Evolutionary conservation across 345 rosid genomes (phyloP).

Genomic region (Ceriops tagal): DNA sequence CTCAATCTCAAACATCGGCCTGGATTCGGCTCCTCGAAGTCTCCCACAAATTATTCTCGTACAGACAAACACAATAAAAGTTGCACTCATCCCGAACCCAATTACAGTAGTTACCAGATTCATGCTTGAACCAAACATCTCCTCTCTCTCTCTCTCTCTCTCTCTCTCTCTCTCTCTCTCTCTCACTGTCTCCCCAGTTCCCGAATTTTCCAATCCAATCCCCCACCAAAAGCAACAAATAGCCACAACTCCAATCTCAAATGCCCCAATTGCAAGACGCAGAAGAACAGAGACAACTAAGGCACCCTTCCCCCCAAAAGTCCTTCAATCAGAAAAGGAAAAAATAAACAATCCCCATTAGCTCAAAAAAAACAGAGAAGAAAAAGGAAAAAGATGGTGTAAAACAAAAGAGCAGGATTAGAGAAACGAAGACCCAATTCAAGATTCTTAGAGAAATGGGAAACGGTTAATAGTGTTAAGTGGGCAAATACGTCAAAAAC

Average conservation of each 20-base stretch:
- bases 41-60: slow-evolving; percentile 60
- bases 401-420: background rate
- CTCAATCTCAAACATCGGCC: slow-evolving; percentile 45
- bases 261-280: background rate
- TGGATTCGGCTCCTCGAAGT: slow-evolving; percentile 34
- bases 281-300: background rate
- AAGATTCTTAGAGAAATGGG: slow-evolving; percentile 19
- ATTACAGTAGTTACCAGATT: slow-evolving; percentile 54
- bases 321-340: background rate
- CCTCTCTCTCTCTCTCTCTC: slow-evolving; percentile 2
- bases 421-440: slow-evolving; percentile 19
- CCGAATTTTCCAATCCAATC: background rate
- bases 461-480: background rate
- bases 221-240: slow-evolving; percentile 2
- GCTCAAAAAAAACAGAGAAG: background rate
- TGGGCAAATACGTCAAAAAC: background rate
- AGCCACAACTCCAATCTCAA: background rate
- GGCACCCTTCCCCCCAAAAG: background rate
- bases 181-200: background rate
- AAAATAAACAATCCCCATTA: slow-evolving; percentile 4
- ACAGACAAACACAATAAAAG: slow-evolving; percentile 61
- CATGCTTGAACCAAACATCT: slow-evolving; percentile 45
- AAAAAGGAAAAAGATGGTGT: background rate
- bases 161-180: background rate
- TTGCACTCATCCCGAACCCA: slow-evolving; percentile 62